These are phyloP conservation scores for Roridomyces roridus DNA, from an alignment of 768 basidiomycete species.

Conservation along the genomic window DNA sequence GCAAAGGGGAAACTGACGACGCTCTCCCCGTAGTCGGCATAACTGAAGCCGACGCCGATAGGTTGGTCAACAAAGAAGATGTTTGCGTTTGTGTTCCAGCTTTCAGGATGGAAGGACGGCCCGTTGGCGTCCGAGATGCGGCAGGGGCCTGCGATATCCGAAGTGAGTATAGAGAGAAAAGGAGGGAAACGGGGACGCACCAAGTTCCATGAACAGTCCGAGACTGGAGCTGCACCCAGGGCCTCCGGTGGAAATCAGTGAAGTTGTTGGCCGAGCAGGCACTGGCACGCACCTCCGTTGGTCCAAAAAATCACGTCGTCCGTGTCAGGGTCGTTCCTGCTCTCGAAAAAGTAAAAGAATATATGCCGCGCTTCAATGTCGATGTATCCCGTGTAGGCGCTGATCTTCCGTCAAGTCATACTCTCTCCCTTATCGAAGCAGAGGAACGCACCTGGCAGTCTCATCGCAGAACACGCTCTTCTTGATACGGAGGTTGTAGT, in stretches of 20 bases:
- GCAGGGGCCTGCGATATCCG: constrained; percentile 61
- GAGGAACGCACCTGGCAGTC: constrained; percentile 41
- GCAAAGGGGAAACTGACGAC: constrained; percentile 47
- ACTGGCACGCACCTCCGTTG: constrained; percentile 47
- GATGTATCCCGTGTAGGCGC: constrained; percentile 71
- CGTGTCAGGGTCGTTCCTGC: constrained; percentile 60
- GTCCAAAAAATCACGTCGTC: constrained; percentile 70
- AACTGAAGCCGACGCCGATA: constrained; percentile 65
- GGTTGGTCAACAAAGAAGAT: constrained; percentile 71
- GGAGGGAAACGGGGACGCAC: constrained; percentile 28
- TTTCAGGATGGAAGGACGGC: constrained; percentile 60
- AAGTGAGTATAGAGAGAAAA: not conserved
- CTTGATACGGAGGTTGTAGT: constrained; percentile 48
- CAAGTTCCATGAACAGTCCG: constrained; percentile 77
- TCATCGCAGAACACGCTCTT: constrained; percentile 45
- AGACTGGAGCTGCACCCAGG: constrained; percentile 51
- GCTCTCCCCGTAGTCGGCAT: constrained; percentile 67
- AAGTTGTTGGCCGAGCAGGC: no score
- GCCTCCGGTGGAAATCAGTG: no score
- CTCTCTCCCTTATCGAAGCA: not conserved
- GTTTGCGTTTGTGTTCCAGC: constrained; percentile 74
- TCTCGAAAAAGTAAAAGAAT: constrained; percentile 84
- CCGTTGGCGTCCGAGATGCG: constrained; percentile 57
- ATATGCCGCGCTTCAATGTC: constrained; percentile 67
- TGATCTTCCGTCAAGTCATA: constrained; percentile 25